These are phyloP conservation scores for Claviceps arundinis DNA, from an alignment of 2,329 filamentous ascomycete species.

Conservation along the genomic window DNA sequence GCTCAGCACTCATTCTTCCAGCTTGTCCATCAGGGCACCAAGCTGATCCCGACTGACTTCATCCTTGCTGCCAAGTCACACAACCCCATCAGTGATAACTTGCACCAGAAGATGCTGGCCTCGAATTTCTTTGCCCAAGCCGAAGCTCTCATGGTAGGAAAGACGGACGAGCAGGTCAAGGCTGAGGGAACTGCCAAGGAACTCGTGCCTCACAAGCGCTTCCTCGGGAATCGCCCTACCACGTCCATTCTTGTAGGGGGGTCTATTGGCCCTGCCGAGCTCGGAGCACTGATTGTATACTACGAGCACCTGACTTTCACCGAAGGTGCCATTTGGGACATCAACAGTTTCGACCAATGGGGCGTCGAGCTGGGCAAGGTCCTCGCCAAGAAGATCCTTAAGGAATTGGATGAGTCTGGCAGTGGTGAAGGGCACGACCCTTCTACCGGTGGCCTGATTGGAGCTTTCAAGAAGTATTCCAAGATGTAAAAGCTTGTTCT, in stretches of 20 bases:
- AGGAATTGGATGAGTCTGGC: constrained; percentile 70
- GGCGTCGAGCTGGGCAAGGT: constrained; percentile 97
- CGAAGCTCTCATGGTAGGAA: constrained; percentile 83
- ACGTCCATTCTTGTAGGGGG: constrained; percentile 84
- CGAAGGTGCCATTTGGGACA: constrained; percentile 96
- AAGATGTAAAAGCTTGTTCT: constrained; percentile 28
- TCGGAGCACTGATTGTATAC: constrained; percentile 93
- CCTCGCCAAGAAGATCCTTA: constrained; percentile 80
- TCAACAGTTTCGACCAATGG: constrained; percentile 99
- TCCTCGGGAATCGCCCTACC: constrained; percentile 92
- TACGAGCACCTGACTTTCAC: constrained; percentile 98
- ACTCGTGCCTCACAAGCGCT: constrained; percentile 96
- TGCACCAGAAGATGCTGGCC: constrained; percentile 92
- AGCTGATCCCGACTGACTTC: constrained; percentile 97
- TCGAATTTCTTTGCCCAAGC: constrained; percentile 87
- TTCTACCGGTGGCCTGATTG: constrained; percentile 80
- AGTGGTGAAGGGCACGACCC: constrained; percentile 65
- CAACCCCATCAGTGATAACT: constrained; percentile 84
- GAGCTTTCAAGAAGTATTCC: constrained; percentile 72
- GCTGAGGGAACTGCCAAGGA: constrained; percentile 59
- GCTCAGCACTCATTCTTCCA: constrained; percentile 99
- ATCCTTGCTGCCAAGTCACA: constrained; percentile 92
- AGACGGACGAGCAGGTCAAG: constrained; percentile 67
- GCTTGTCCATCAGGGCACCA: constrained; percentile 96
- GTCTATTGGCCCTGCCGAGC: constrained; percentile 83